Conservation (phyloP, 176 grass and related monocot genomes). For the Zizania latifolia region DNA sequence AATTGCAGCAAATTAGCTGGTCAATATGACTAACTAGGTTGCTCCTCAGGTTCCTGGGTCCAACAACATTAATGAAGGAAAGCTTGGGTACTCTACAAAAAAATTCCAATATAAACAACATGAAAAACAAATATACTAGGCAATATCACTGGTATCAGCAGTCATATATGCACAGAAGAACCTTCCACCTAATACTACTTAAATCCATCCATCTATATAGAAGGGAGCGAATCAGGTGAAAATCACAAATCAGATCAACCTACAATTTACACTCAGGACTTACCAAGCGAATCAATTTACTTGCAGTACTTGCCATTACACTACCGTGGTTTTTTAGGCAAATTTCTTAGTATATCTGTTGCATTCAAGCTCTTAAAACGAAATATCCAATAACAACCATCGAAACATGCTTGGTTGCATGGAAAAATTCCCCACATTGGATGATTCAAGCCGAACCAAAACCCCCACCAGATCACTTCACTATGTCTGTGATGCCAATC, state of each 20-base stretch:
- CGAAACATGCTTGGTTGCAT: not conserved
- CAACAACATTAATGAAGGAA: not conserved
- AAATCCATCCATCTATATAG: not conserved
- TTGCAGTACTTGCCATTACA: not conserved
- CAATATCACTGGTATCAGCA: not conserved
- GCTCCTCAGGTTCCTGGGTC: too few species aligned
- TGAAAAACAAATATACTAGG: not conserved
- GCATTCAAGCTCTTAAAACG: not conserved
- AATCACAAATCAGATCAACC: not conserved
- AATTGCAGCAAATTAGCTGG: not conserved
- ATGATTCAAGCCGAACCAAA: not conserved
- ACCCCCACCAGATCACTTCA: not conserved
- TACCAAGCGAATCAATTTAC: not conserved
- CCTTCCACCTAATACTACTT: not conserved
- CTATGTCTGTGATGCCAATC: not conserved
- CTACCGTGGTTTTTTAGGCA: not conserved
- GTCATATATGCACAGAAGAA: not conserved
- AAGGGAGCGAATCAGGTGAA: not conserved
- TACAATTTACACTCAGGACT: not conserved
- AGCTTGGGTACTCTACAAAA: not conserved
- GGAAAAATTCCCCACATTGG: not conserved
- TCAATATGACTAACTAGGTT: not conserved
- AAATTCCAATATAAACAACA: not conserved
- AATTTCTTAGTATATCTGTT: not conserved
- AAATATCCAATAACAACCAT: not conserved